Conservation (phyloP, 2,329 filamentous ascomycete species). For the Cladobotryum protrusum region DNA sequence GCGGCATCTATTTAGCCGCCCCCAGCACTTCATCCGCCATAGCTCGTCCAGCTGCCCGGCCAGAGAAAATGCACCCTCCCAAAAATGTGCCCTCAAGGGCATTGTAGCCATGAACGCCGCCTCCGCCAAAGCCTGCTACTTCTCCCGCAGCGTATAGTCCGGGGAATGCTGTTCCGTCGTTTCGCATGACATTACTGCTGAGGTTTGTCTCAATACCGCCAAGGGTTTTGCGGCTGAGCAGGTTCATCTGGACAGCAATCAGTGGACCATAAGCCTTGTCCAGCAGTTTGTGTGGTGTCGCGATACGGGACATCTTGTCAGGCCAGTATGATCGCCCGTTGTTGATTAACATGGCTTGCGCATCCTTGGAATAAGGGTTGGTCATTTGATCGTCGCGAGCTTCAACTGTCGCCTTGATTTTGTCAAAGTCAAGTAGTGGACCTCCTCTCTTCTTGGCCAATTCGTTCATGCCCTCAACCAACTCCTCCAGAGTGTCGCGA, state of each 20-base stretch:
- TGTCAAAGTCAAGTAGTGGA: constrained; percentile 39
- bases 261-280: constrained; percentile 51
- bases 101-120: constrained; percentile 56
- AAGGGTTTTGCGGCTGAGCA: constrained; percentile 56
- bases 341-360: constrained; percentile 55
- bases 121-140: constrained; percentile 55
- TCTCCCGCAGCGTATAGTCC: constrained; percentile 56
- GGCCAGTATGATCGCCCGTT: constrained; percentile 52
- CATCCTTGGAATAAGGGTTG: constrained; percentile 53
- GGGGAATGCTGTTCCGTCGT: constrained; percentile 41
- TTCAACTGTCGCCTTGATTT: constrained; percentile 43
- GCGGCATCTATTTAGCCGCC: neutral
- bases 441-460: constrained; percentile 42
- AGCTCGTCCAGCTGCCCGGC: constrained; percentile 48
- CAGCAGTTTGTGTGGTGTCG: constrained; percentile 46
- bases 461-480: constrained; percentile 54
- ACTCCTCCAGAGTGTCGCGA: constrained; percentile 46
- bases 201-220: constrained; percentile 56
- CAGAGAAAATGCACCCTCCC: constrained; percentile 58
- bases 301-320: constrained; percentile 45
- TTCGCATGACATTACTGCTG: constrained; percentile 47
- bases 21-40: constrained; percentile 41
- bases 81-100: constrained; percentile 58
- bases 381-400: constrained; percentile 49
- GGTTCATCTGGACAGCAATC: constrained; percentile 54